These are phyloP conservation scores for Leucocoprinus birnbaumii DNA, from an alignment of 768 basidiomycete species.

Conservation along the genomic window DNA sequence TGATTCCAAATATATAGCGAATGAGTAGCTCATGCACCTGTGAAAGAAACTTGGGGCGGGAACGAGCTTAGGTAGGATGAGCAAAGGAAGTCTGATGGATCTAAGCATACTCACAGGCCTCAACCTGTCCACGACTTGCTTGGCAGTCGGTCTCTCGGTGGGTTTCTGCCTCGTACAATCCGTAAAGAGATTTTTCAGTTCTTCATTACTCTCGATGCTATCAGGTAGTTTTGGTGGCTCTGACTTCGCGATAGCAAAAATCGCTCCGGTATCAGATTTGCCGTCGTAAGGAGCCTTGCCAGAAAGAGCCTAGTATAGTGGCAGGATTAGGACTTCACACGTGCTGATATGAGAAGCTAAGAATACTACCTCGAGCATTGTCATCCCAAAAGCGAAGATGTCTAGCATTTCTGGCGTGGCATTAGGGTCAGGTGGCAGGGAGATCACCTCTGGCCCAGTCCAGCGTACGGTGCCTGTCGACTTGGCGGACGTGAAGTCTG, in stretches of 20 bases:
- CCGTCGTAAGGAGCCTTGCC: background rate
- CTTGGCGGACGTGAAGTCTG: slow-evolving; percentile 21
- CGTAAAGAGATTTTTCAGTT: background rate
- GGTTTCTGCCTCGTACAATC: background rate
- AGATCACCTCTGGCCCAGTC: slow-evolving; percentile 30
- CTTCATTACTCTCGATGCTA: background rate
- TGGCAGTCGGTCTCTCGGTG: background rate
- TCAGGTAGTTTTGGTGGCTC: background rate
- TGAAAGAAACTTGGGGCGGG: background rate
- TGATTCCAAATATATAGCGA: background rate
- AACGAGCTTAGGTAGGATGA: background rate
- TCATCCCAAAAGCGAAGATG: slow-evolving; percentile 26
- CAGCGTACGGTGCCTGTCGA: slow-evolving; percentile 24
- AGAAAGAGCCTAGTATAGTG: background rate
- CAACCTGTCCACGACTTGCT: background rate
- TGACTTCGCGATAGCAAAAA: background rate
- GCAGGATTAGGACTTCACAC: no score
- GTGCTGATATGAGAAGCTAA: no score
- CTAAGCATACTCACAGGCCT: background rate
- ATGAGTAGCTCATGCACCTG: background rate
- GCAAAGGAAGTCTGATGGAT: background rate
- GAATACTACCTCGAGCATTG: slow-evolving; percentile 23
- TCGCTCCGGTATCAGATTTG: slow-evolving; percentile 5
- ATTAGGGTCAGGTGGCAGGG: slow-evolving; percentile 15
- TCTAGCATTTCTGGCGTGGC: slow-evolving; percentile 17